Conservation (phyloP, 2,329 filamentous ascomycete genomes). For the Fusarium coicis region DNA sequence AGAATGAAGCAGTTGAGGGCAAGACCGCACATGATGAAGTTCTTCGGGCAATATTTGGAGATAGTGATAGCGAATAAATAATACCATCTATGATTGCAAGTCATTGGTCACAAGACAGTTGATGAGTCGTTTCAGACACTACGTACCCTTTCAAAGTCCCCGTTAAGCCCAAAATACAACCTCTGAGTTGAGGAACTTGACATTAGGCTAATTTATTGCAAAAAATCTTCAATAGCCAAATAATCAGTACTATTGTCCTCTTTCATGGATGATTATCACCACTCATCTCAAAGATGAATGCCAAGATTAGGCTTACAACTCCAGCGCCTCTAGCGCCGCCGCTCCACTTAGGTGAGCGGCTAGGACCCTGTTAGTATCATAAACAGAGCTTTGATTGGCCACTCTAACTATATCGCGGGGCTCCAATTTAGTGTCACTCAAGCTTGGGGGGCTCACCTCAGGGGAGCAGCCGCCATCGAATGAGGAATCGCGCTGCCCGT, state of each 20-base stretch:
- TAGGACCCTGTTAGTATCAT: conserved; percentile 29
- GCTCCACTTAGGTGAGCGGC: conserved; percentile 39
- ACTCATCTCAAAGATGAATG: conserved; percentile 23
- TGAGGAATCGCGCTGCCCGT: conserved; percentile 38
- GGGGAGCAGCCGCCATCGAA: conserved; percentile 42
- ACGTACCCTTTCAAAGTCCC: background rate
- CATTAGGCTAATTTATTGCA: background rate
- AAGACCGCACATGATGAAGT: conserved; percentile 81
- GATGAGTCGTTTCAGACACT: background rate
- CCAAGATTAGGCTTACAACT: conserved; percentile 34
- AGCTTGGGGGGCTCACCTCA: conserved; percentile 38
- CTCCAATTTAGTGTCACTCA: conserved; percentile 43
- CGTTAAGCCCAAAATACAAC: background rate
- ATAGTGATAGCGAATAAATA: conserved; percentile 74
- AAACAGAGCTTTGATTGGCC: conserved; percentile 26
- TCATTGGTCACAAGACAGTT: background rate
- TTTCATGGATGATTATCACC: background rate
- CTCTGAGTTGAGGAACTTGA: background rate
- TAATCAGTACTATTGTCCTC: background rate
- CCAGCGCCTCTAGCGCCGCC: conserved; percentile 34
- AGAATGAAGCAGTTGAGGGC: conserved; percentile 75
- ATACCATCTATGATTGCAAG: background rate
- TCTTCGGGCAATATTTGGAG: conserved; percentile 93
- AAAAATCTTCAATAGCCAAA: background rate
- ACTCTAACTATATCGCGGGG: conserved; percentile 27